These are phyloP conservation scores for Penstemon newberryi DNA, from an alignment of 257 asterid species.

Conservation along the genomic window DNA sequence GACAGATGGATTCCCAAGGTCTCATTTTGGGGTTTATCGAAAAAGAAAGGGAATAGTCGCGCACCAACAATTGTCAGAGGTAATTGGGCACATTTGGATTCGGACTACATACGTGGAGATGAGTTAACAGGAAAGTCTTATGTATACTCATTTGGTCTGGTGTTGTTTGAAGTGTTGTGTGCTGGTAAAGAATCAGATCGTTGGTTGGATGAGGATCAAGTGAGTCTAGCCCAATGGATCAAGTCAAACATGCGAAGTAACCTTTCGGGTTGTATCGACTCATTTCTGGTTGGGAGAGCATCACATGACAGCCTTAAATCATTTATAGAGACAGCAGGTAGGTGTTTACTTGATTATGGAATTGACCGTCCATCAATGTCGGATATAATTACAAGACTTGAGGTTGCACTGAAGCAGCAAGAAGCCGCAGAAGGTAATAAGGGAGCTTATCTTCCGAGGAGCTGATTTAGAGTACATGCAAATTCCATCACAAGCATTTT, in stretches of 20 bases:
- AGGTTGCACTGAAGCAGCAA: constrained; percentile 55
- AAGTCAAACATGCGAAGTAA: constrained; percentile 46
- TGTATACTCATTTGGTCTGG: constrained; percentile 55
- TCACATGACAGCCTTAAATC: constrained; percentile 52
- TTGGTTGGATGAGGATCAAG: constrained; percentile 61
- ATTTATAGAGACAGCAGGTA: constrained; percentile 51
- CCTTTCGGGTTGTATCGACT: constrained; percentile 47
- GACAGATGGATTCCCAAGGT: constrained; percentile 59
- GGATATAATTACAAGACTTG: constrained; percentile 49
- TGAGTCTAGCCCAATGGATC: constrained; percentile 60
- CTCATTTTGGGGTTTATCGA: constrained; percentile 52
- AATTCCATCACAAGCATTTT: neutral
- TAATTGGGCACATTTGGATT: constrained; percentile 46
- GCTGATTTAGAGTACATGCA: constrained; percentile 16
- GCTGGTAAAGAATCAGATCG: constrained; percentile 46
- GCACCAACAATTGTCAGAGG: constrained; percentile 29
- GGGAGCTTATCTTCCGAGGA: constrained; percentile 27
- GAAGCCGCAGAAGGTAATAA: constrained; percentile 48
- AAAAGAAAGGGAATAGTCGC: constrained; percentile 29
- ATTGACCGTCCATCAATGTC: constrained; percentile 52
- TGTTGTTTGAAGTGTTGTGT: constrained; percentile 56
- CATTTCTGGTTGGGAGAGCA: constrained; percentile 44
- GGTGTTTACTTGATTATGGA: constrained; percentile 57
- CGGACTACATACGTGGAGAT: constrained; percentile 54
- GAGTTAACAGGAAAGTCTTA: constrained; percentile 47